These are phyloP conservation scores for Aspergillus bertholletiae DNA, from an alignment of 495 filamentous ascomycete genomes.

Conservation along the genomic window DNA sequence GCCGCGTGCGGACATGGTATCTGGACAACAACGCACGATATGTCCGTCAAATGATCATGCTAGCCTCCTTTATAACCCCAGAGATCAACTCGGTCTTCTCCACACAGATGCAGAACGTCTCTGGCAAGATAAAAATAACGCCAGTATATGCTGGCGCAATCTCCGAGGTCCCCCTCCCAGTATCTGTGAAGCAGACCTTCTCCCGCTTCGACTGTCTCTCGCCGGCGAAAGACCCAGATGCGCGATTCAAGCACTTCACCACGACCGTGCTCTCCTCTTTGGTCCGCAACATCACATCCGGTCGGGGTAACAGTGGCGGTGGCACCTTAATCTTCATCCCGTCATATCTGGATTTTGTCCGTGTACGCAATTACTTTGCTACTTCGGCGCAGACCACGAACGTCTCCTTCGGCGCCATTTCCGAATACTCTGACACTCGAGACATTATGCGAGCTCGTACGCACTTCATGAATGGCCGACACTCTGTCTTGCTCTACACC, in stretches of 20 bases:
- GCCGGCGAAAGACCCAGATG: slow-evolving; percentile 72
- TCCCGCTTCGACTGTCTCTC: slow-evolving; percentile 74
- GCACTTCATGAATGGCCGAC: slow-evolving; percentile 79
- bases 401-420: slow-evolving; percentile 79
- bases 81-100: slow-evolving; percentile 80
- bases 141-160: slow-evolving; percentile 65
- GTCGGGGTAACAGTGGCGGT: slow-evolving; percentile 33
- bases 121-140: slow-evolving; percentile 70
- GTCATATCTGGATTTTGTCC: slow-evolving; percentile 89
- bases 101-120: slow-evolving; percentile 71
- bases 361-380: slow-evolving; percentile 85
- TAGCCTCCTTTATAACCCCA: slow-evolving; percentile 80
- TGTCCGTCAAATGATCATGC: slow-evolving; percentile 78
- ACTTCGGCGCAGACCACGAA: slow-evolving; percentile 62
- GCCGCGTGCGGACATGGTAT: slow-evolving; percentile 86
- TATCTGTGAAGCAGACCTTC: slow-evolving; percentile 80
- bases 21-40: slow-evolving; percentile 77
- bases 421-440: slow-evolving; percentile 75
- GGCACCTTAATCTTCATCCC: slow-evolving; percentile 85
- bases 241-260: slow-evolving; percentile 89
- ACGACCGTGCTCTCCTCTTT: slow-evolving; percentile 73
- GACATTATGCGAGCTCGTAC: slow-evolving; percentile 80
- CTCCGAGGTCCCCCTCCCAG: slow-evolving; percentile 57
- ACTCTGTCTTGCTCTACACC: slow-evolving; percentile 83
- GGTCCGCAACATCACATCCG: slow-evolving; percentile 49